Evolutionary conservation across 2,329 filamentous ascomycete species (phyloP).

Genomic region (Ophiostoma himal-ulmi): DNA sequence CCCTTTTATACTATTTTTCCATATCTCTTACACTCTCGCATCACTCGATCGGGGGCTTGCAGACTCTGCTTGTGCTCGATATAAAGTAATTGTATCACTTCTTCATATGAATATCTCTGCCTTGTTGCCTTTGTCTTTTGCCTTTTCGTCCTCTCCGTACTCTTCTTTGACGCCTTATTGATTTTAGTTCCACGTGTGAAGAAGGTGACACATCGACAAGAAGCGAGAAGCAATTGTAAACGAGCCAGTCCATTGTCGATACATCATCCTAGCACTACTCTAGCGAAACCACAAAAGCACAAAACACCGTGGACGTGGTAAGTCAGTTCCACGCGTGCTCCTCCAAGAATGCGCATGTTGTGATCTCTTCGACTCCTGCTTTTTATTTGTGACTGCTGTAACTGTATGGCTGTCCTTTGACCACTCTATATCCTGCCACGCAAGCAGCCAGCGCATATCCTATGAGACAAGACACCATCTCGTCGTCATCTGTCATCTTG

Average conservation of each 20-base stretch:
- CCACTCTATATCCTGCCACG: background rate
- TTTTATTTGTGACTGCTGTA: background rate
- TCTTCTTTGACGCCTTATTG: background rate
- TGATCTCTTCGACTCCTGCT: background rate
- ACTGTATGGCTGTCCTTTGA: background rate
- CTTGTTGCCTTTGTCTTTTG: background rate
- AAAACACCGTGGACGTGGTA: conserved; percentile 11
- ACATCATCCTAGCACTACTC: background rate
- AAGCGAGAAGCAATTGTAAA: background rate
- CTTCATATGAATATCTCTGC: background rate
- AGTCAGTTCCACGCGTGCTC: background rate
- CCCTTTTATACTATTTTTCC: background rate
- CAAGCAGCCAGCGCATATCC: conserved; percentile 13
- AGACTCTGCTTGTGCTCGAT: background rate
- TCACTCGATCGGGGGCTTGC: background rate
- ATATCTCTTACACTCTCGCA: background rate
- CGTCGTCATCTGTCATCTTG: background rate
- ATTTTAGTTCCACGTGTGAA: background rate
- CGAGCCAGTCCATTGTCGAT: background rate
- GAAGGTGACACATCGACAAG: background rate
- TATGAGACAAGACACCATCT: background rate
- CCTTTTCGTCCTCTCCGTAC: background rate
- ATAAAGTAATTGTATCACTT: background rate
- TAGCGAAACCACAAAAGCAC: background rate
- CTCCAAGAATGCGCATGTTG: conserved; percentile 1